Evolutionary conservation across 1,139 yeast genomes (phyloP).

Genomic region (Yarrowia galli): DNA sequence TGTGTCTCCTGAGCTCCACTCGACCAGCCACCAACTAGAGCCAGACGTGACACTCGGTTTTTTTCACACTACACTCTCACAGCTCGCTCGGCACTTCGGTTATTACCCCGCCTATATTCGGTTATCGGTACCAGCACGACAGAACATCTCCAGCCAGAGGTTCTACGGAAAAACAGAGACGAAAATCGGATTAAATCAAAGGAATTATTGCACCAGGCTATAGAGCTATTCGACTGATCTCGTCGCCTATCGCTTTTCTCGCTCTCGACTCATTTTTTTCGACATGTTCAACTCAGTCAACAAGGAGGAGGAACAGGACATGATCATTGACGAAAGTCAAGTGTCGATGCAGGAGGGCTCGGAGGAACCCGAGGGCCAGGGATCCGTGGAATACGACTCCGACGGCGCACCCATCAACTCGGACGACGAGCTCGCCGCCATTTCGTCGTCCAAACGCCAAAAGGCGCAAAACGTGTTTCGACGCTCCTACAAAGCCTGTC

Average conservation of each 20-base stretch:
- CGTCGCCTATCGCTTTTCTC: no score
- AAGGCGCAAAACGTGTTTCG: constrained; percentile 50
- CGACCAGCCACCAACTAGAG: background rate
- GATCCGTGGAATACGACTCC: constrained; percentile 12
- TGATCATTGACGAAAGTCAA: background rate
- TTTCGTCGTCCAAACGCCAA: constrained; percentile 32
- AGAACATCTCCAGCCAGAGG: no score
- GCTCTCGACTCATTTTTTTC: background rate
- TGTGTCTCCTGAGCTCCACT: background rate
- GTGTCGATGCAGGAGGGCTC: constrained; percentile 22
- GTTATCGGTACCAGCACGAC: constrained; percentile 10
- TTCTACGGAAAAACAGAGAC: background rate
- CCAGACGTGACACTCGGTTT: background rate
- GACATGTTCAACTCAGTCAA: constrained; percentile 25
- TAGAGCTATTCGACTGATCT: no score
- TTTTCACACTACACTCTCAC: no score
- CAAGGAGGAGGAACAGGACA: constrained; percentile 26
- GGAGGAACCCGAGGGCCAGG: constrained; percentile 7
- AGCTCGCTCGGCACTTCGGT: constrained; percentile 5
- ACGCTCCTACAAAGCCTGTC: constrained; percentile 82
- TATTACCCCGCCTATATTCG: constrained; percentile 24
- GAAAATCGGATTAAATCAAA: constrained; percentile 8
- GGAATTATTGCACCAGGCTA: no score
- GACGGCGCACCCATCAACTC: constrained; percentile 12
- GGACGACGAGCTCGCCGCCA: constrained; percentile 20